Conservation (phyloP, 257 asterid species). For the Jaltomata sinuosa region DNA sequence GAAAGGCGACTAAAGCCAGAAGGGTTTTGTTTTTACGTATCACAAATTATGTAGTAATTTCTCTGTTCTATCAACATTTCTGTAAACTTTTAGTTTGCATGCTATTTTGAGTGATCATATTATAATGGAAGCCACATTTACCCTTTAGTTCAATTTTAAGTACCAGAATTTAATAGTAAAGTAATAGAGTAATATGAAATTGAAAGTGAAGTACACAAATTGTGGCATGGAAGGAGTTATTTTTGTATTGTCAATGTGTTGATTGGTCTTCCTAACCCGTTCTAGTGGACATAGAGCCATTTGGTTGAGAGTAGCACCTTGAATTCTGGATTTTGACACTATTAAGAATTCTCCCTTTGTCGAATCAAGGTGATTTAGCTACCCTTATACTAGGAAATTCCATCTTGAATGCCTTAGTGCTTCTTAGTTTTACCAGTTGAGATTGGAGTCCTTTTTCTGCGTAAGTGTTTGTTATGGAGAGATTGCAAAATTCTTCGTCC, state of each 20-base stretch:
- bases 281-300: neutral
- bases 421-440: neutral
- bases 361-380: neutral
- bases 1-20: neutral
- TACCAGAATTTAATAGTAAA: neutral
- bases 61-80: neutral
- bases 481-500: neutral
- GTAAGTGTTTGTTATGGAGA: neutral
- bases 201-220: neutral
- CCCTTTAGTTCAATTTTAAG: neutral
- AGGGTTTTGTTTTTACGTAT: neutral
- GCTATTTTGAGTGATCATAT: neutral
- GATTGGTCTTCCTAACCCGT: neutral
- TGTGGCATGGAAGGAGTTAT: neutral
- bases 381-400: neutral
- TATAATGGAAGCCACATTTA: neutral
- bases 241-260: neutral
- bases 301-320: neutral
- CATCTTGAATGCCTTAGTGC: neutral
- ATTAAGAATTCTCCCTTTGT: neutral
- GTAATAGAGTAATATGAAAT: neutral
- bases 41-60: neutral
- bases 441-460: neutral
- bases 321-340: neutral
- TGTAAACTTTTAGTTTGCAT: neutral